phyloP scores from a whole-genome alignment of 768 basidiomycete species.

The Macrolepiota dolichaula region DNA sequence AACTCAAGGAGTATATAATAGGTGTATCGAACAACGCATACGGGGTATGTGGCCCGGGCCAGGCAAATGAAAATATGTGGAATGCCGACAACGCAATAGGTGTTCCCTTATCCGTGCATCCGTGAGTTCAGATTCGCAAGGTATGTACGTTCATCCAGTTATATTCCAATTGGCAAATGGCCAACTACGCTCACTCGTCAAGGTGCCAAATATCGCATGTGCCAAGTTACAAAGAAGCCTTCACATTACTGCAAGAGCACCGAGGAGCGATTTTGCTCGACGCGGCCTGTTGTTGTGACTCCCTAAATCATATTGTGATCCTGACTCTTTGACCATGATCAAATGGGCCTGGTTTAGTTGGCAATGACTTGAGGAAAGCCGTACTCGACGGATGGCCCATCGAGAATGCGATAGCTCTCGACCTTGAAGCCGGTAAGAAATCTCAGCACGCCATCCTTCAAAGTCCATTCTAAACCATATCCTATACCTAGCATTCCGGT shows the following conservation, averaged over 20 bases:
- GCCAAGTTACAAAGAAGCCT: constrained; percentile 28
- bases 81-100: constrained; percentile 15
- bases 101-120: constrained; percentile 35
- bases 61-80: background rate
- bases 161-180: background rate
- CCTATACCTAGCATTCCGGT: constrained; percentile 47
- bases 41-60: constrained; percentile 8
- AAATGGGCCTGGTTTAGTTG: constrained; percentile 24
- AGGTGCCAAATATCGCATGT: constrained; percentile 30
- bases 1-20: constrained; percentile 36
- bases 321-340: background rate
- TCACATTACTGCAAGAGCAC: constrained; percentile 21
- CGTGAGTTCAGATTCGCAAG: constrained; percentile 30
- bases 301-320: background rate
- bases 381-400: constrained; percentile 37
- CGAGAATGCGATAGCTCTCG: constrained; percentile 31
- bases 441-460: background rate
- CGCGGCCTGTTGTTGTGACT: constrained; percentile 40
- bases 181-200: background rate
- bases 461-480: background rate
- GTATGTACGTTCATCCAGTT: constrained; percentile 14
- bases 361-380: constrained; percentile 35
- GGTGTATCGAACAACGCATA: constrained; percentile 33
- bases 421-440: constrained; percentile 27
- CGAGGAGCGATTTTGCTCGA: constrained; percentile 34